Evolutionary conservation across 2,329 filamentous ascomycete genomes (phyloP), one percentile per base, ranked within the genome.

Genomic region (Paracoccidioides lutzii): DNA sequence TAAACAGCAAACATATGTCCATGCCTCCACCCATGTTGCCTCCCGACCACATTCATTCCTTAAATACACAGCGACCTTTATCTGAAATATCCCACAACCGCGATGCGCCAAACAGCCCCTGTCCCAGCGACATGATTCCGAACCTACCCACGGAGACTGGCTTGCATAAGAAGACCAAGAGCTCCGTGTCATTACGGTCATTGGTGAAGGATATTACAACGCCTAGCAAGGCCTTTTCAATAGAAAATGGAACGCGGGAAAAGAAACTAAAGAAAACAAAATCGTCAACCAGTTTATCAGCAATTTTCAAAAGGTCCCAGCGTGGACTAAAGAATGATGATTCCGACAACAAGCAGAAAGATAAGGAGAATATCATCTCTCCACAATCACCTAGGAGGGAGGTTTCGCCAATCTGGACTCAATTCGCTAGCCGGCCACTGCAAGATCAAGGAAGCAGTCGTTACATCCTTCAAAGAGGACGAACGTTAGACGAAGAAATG

Each of bases 361-460:
- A 91, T 68, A 95, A 95, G 71, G 90, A 95, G 70, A 95, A 95
- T 67, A 79, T 78, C 54, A 84, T 80, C 37, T 88, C 87, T 3
- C 74, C 76, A 0, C 71, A 75, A 10, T 64, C 70, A 6, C 67
- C 69, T 14, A 71, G 73, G 43, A 71, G 74, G 52, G 65, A 71
- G 8, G 76, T 80, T 15, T 82, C 86, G 1, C 89, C 90, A 30
- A 90, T 91, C 55, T 95, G 88, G 76, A 81, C 87, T 12, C 85
- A 93, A 64, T 93, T 91, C 66, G 72, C 77, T 56, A 71, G 73
- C 4, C 67, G 69, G 42, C 64, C 67, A n/a, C 62, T 69, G 50
- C 62, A 68, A 53, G 66, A 68, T 43, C 59, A 64, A 4, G 59
- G 63, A 15, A 66, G 60, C 33, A 71, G 71, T 2, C 73, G 71